Conservation (phyloP, 345 rosid genomes). For the Euclidium syriacum region DNA sequence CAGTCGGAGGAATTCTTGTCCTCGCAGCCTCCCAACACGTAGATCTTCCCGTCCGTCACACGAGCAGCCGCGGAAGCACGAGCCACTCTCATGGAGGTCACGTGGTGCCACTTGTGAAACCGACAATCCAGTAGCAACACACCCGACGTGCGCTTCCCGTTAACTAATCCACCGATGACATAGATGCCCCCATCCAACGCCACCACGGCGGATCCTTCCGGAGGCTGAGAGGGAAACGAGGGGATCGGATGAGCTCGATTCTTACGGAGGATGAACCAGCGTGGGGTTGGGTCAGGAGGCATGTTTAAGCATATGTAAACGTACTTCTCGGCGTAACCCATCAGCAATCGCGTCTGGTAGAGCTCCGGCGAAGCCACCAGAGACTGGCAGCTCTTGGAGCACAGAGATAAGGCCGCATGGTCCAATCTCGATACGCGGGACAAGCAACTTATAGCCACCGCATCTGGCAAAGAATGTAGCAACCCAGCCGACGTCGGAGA, state of each 20-base stretch:
- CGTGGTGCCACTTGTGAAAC: constrained; percentile 41
- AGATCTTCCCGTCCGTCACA: constrained; percentile 40
- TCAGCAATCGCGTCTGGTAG: constrained; percentile 38
- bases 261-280: constrained; percentile 39
- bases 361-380: constrained; percentile 44
- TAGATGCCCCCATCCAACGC: too few relatives aligned
- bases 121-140: constrained; percentile 66
- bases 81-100: constrained; percentile 42
- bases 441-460: constrained; percentile 48
- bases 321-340: constrained; percentile 28
- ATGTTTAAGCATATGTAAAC: constrained; percentile 53
- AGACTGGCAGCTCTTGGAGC: constrained; percentile 46
- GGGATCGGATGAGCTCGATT: constrained; percentile 19
- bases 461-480: constrained; percentile 36
- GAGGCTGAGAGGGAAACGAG: too few relatives aligned
- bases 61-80: constrained; percentile 56
- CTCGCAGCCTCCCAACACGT: constrained; percentile 61
- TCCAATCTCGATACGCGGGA: constrained; percentile 50
- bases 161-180: constrained; percentile 46
- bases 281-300: constrained; percentile 27
- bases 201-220: too few relatives aligned
- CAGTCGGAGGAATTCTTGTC: constrained; percentile 47
- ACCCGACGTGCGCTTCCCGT: constrained; percentile 43
- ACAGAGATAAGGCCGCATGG: constrained; percentile 44
- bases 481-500: too few relatives aligned